Conservation (phyloP, 1,139 yeast genomes). For the Hemisphaericaspora lyxosophila region DNA sequence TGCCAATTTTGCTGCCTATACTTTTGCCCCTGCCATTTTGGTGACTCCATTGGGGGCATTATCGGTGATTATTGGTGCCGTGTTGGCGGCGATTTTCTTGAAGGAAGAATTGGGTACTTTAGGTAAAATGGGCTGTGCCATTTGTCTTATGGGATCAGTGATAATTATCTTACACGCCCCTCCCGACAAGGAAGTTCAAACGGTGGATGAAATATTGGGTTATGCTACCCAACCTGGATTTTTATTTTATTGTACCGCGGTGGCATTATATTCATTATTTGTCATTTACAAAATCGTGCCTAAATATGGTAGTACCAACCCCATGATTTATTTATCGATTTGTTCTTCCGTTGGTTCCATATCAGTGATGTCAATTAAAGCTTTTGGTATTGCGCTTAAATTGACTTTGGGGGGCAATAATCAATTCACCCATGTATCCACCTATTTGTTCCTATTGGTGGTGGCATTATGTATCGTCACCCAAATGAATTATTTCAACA, state of each 20-base stretch:
- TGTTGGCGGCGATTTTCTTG: slow-evolving; percentile 78
- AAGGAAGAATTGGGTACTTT: slow-evolving; percentile 84
- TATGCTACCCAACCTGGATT: slow-evolving; percentile 85
- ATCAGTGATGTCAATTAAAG: slow-evolving; percentile 89
- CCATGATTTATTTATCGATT: slow-evolving; percentile 86
- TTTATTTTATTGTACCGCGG: slow-evolving; percentile 62
- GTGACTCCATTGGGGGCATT: slow-evolving; percentile 93
- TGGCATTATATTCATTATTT: slow-evolving; percentile 64
- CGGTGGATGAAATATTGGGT: slow-evolving; percentile 82
- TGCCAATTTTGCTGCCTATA: slow-evolving; percentile 92
- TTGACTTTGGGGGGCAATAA: slow-evolving; percentile 85
- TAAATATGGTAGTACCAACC: slow-evolving; percentile 73
- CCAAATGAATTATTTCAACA: slow-evolving; percentile 92
- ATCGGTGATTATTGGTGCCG: slow-evolving; percentile 88
- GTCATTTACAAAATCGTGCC: slow-evolving; percentile 88
- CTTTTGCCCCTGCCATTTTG: slow-evolving; percentile 91
- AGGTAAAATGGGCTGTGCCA: slow-evolving; percentile 95
- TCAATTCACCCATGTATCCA: slow-evolving; percentile 82
- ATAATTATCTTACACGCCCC: slow-evolving; percentile 92
- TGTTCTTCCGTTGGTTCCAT: slow-evolving; percentile 91
- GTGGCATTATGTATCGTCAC: slow-evolving; percentile 82
- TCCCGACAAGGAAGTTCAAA: slow-evolving; percentile 82
- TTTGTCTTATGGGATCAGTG: slow-evolving; percentile 86
- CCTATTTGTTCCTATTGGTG: slow-evolving; percentile 76
- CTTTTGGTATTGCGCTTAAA: slow-evolving; percentile 89